Conservation (phyloP, 345 rosid genomes). For the Triadica sebifera region DNA sequence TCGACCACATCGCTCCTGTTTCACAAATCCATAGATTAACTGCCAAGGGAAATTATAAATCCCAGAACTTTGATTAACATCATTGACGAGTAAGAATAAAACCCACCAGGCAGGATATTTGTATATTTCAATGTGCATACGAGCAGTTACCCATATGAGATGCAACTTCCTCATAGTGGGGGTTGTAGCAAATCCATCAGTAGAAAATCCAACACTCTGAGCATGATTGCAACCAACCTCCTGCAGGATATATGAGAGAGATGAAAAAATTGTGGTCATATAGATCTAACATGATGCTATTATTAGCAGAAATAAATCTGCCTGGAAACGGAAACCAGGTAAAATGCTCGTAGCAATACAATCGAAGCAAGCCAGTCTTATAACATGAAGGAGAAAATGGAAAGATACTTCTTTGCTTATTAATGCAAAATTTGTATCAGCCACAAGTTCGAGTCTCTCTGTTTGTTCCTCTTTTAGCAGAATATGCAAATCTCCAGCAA, state of each 20-base stretch:
- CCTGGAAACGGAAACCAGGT: background rate
- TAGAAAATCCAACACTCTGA: slow-evolving; percentile 86
- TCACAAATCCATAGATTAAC: slow-evolving; percentile 10
- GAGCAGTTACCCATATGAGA: slow-evolving; percentile 98
- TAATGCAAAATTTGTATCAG: background rate
- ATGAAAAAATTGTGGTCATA: no score
- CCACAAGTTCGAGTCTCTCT: background rate
- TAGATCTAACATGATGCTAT: background rate
- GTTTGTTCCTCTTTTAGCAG: background rate
- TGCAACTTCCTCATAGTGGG: slow-evolving; percentile 82
- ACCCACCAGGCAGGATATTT: slow-evolving; percentile 89
- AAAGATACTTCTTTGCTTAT: background rate
- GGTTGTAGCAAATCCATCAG: slow-evolving; percentile 89
- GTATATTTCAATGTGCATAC: slow-evolving; percentile 95
- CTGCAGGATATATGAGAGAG: slow-evolving; percentile 30
- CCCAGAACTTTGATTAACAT: background rate
- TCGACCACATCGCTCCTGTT: slow-evolving; percentile 92
- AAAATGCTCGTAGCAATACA: no score
- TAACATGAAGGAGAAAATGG: background rate
- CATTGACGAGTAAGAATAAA: background rate
- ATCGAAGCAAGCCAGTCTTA: background rate
- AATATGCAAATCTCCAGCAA: background rate
- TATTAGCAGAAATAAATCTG: background rate
- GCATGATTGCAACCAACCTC: slow-evolving; percentile 95
- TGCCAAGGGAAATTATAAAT: background rate